phyloP scores from a whole-genome alignment of 306 rosid species.

The Inga oerstediana region DNA sequence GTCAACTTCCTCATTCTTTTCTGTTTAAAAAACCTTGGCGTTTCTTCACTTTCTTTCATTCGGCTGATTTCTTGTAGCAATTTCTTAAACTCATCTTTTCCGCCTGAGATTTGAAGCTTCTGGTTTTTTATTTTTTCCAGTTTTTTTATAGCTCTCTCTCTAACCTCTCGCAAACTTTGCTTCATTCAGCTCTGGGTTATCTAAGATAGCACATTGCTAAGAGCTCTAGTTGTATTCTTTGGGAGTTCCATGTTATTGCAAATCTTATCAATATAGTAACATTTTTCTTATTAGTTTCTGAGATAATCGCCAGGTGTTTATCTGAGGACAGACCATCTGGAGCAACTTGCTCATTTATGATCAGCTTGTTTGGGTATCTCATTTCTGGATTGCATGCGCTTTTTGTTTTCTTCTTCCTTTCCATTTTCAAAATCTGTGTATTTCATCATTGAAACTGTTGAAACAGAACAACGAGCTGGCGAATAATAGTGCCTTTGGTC shows the following conservation, averaged over 20 bases:
- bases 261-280: not conserved
- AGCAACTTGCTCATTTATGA: not conserved
- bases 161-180: constrained; percentile 18
- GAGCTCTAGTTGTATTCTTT: not conserved
- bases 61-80: too few relatives aligned
- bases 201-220: constrained; percentile 6
- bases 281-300: not conserved
- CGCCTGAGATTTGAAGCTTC: too few relatives aligned
- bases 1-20: constrained; percentile 9
- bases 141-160: constrained; percentile 25
- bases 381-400: constrained; percentile 20
- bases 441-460: not conserved
- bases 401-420: not conserved
- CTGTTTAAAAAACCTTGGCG: constrained; percentile 13
- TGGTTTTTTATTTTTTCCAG: too few relatives aligned
- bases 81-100: too few relatives aligned
- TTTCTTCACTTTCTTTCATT: constrained; percentile 11
- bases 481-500: not conserved
- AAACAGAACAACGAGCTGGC: not conserved
- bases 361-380: not conserved
- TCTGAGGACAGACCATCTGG: not conserved
- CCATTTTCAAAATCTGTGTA: not conserved
- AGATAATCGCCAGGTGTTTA: not conserved
- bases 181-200: constrained; percentile 15
- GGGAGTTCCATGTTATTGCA: not conserved